Evolutionary conservation across 169 alveolate genomes (phyloP).

Genomic region (Besnoitia besnoiti): DNA sequence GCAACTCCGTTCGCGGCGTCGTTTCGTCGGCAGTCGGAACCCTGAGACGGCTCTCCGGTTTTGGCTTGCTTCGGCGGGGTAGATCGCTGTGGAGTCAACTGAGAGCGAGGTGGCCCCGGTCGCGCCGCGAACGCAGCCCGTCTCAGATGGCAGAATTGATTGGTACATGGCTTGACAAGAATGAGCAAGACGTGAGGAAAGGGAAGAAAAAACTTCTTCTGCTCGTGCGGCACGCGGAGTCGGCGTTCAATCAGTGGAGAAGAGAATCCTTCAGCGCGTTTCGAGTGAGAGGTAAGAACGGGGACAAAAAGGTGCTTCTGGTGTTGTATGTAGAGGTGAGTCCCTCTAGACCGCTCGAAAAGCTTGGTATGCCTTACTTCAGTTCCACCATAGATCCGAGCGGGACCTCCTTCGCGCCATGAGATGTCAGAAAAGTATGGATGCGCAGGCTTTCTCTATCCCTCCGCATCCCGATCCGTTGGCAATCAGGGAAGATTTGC

Average conservation of each 20-base stretch:
- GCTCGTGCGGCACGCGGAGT: constrained; percentile 65
- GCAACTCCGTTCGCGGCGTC: not conserved
- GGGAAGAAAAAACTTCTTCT: constrained; percentile 42
- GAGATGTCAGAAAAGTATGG: too few relatives aligned
- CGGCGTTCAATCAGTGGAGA: constrained; percentile 64
- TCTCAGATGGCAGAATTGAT: not conserved
- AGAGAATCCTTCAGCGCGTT: constrained; percentile 22
- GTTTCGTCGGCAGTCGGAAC: not conserved
- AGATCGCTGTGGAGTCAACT: not conserved
- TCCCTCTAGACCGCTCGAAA: too few relatives aligned
- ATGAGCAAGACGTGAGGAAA: not conserved
- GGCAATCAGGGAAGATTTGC: too few relatives aligned
- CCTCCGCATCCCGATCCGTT: too few relatives aligned
- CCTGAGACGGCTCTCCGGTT: not conserved
- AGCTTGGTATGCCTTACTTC: too few relatives aligned
- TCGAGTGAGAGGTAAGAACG: constrained; percentile 22
- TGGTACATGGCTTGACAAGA: not conserved
- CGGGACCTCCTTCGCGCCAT: too few relatives aligned
- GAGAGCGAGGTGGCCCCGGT: not conserved
- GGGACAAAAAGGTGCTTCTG: not conserved
- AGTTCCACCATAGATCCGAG: too few relatives aligned
- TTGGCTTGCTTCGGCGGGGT: not conserved
- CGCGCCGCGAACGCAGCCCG: not conserved
- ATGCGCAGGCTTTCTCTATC: too few relatives aligned
- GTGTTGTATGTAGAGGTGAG: not conserved